phyloP scores from a whole-genome alignment of 2,329 filamentous ascomycete species.

The Coniella vitis region DNA sequence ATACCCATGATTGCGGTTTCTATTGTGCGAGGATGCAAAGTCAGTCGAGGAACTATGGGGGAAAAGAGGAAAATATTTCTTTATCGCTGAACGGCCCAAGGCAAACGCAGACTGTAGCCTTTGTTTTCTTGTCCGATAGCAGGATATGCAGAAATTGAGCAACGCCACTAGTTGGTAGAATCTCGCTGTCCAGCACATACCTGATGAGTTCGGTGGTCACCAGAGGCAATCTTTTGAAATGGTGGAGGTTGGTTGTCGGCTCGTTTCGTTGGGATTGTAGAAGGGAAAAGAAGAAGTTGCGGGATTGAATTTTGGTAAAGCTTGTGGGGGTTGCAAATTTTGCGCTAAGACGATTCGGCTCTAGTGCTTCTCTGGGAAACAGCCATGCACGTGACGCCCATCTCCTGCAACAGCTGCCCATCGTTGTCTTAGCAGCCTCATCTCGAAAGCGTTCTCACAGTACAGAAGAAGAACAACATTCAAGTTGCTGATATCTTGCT shows the following conservation, averaged over 20 bases:
- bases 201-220: slow-evolving; percentile 17
- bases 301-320: slow-evolving; percentile 6
- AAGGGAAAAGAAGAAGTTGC: slow-evolving; percentile 6
- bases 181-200: slow-evolving; percentile 10
- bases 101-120: background rate
- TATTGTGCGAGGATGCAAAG: slow-evolving; percentile 29
- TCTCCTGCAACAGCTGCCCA: background rate
- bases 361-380: background rate
- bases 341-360: background rate
- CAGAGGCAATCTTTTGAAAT: slow-evolving; percentile 16
- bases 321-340: slow-evolving; percentile 10
- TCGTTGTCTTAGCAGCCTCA: background rate
- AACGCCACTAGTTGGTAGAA: too few relatives aligned
- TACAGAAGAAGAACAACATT: too few relatives aligned
- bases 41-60: slow-evolving; percentile 19
- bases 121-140: background rate
- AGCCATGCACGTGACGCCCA: slow-evolving; percentile 4
- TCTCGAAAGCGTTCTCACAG: background rate
- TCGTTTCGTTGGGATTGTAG: slow-evolving; percentile 12
- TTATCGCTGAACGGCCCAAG: background rate
- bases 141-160: background rate
- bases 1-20: slow-evolving; percentile 94
- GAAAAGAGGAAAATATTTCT: background rate
- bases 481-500: too few relatives aligned
- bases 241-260: slow-evolving; percentile 15